These are phyloP conservation scores for Endoconidiophora laricicola DNA, from an alignment of 2,329 filamentous ascomycete species.

Conservation along the genomic window DNA sequence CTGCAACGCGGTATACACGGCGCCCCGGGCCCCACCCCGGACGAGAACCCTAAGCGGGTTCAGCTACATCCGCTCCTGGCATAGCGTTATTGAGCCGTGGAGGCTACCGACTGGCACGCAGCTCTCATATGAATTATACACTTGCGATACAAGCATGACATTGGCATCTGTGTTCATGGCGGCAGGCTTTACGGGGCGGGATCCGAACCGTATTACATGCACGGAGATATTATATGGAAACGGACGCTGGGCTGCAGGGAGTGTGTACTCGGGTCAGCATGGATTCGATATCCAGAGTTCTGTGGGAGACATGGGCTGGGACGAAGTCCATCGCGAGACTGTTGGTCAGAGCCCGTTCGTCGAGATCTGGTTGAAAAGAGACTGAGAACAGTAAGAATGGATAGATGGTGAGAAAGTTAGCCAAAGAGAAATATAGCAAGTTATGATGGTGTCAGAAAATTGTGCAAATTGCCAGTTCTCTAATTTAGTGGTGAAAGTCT, in stretches of 20 bases:
- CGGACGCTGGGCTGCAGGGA: conserved; percentile 41
- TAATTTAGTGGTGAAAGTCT: too few species aligned
- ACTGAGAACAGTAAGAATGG: conserved; percentile 18
- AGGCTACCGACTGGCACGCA: conserved; percentile 26
- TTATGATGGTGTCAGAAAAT: too few species aligned
- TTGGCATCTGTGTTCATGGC: conserved; percentile 40
- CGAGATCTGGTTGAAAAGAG: conserved; percentile 44
- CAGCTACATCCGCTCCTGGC: conserved; percentile 2
- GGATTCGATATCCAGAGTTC: conserved; percentile 25
- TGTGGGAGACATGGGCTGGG: conserved; percentile 43
- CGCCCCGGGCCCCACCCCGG: conserved; percentile 15
- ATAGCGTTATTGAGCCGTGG: conserved; percentile 28
- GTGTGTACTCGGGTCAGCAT: conserved; percentile 17
- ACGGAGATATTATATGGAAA: conserved; percentile 39
- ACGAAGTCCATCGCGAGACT: conserved; percentile 29
- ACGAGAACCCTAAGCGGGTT: too few species aligned
- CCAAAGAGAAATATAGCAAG: too few species aligned
- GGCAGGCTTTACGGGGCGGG: conserved; percentile 37
- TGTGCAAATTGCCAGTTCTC: too few species aligned
- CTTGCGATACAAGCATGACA: conserved; percentile 35
- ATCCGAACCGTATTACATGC: conserved; percentile 36
- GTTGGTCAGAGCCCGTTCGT: conserved; percentile 33
- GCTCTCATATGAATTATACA: conserved; percentile 31
- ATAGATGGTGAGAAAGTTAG: too few species aligned
- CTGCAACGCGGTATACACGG: background rate